phyloP scores from a whole-genome alignment of 2,329 filamentous ascomycete genomes.

The Chaetomium sp. region DNA sequence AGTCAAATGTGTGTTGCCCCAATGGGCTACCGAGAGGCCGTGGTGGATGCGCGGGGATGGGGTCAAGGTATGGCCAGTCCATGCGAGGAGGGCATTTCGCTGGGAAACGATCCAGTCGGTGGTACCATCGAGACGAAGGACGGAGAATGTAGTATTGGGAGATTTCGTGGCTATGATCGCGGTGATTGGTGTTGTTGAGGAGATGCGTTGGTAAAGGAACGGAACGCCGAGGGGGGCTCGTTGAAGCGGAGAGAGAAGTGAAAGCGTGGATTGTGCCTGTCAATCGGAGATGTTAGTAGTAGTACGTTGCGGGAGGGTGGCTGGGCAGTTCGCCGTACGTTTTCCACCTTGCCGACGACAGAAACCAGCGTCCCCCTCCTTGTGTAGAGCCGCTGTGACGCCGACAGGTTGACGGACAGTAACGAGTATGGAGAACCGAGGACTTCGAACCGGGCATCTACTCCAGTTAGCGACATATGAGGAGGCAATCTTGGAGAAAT shows the following conservation, averaged over 20 bases:
- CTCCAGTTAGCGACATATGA: slow-evolving; percentile 11
- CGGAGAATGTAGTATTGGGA: slow-evolving; percentile 75
- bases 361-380: slow-evolving; percentile 85
- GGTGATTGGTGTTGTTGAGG: slow-evolving; percentile 80
- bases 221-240: slow-evolving; percentile 78
- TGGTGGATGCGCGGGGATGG: slow-evolving; percentile 70
- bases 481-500: background rate
- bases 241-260: slow-evolving; percentile 75
- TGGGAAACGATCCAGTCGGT: slow-evolving; percentile 94
- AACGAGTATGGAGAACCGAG: slow-evolving; percentile 88
- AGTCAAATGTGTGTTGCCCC: slow-evolving; percentile 84
- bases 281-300: background rate
- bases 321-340: slow-evolving; percentile 47
- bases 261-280: slow-evolving; percentile 84
- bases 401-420: slow-evolving; percentile 84
- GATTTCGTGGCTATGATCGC: slow-evolving; percentile 85
- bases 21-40: slow-evolving; percentile 72
- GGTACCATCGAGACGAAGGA: slow-evolving; percentile 85
- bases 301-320: background rate
- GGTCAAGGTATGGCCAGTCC: slow-evolving; percentile 83
- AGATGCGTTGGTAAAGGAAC: slow-evolving; percentile 89
- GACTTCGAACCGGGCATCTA: slow-evolving; percentile 93
- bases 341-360: slow-evolving; percentile 82
- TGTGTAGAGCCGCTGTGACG: slow-evolving; percentile 90
- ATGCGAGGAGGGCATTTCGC: slow-evolving; percentile 82